Evolutionary conservation across 2,329 filamentous ascomycete species (phyloP).

Genomic region (Pestalotiopsis sp.): DNA sequence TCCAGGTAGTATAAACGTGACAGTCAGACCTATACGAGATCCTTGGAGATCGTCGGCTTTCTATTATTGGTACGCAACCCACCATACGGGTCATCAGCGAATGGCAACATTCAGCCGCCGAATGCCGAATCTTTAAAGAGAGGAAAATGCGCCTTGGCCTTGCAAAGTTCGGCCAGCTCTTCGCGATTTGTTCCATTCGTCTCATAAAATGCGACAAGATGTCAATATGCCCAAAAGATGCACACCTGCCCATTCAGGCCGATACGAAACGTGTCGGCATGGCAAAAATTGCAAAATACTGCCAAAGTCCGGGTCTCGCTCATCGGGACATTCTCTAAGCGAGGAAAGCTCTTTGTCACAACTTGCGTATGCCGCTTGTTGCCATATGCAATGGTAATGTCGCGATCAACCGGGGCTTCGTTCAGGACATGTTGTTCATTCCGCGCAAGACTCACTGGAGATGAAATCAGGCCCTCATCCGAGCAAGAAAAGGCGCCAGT

Average conservation of each 20-base stretch:
- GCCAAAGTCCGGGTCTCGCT: background rate
- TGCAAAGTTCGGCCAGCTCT: background rate
- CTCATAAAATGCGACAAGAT: background rate
- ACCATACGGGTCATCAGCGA: background rate
- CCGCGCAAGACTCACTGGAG: background rate
- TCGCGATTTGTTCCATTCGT: background rate
- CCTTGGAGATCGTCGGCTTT: background rate
- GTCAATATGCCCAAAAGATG: background rate
- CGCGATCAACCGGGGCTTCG: background rate
- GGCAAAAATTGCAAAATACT: background rate
- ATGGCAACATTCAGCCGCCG: conserved; percentile 9
- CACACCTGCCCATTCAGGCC: conserved; percentile 2
- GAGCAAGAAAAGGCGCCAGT: background rate
- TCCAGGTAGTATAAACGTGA: background rate
- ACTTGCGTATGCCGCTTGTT: background rate
- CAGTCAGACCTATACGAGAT: background rate
- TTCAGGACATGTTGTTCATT: background rate
- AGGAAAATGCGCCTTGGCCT: background rate
- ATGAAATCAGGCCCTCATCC: background rate
- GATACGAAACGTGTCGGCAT: background rate
- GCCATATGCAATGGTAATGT: conserved; percentile 9
- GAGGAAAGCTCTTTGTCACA: background rate
- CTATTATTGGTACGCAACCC: conserved; percentile 3
- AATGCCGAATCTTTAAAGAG: conserved; percentile 1
- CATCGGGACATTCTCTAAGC: background rate